Evolutionary conservation across 768 basidiomycete species (phyloP), one percentile per base, ranked within the genome.

Genomic region (Kwoniella europaea): DNA sequence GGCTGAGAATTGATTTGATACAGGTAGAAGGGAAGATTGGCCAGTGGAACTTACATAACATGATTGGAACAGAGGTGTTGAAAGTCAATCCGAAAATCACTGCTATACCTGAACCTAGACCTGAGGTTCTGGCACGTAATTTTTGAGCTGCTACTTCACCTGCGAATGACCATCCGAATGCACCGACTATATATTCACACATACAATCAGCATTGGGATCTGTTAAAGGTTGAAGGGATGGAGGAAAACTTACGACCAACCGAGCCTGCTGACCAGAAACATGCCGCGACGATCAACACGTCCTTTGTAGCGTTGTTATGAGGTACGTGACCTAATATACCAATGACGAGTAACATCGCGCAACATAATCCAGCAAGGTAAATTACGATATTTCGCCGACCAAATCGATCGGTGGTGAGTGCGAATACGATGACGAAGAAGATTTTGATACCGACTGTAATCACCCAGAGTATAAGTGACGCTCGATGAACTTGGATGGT

Each of bases 71-170:
- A 10, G 63, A 62, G 24, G 71, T 72, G 61, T 71, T 71, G 60
- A 75, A 71, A 42, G 64, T 69, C 16, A 75, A 27, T 20, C 74
- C 74, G 50, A 71, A 71, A 15, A 71, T 53, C 12, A 71, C 67
- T 41, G 67, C 61, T 24, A 68, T 63, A 53, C 57, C 74, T 15
- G 72, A 67, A 29, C 72, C 71, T 29, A 76, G 61, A 68, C 74
- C 74, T 16, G 72, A 66, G 1, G 72, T 76, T 52, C 72, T 43
- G 0, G 74, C 72, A 57, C 74, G 64, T 22, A 75, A 52, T 42
- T 59, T 42, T 24, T 68, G 67, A 66, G 67, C 18, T 4, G 67
- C 46, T 18, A 71, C 67, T 65, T 75, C 74, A 16, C 70, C 74
- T 54, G 67, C 63, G 42, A 62, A 74, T 7, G 54, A 68, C 65